Evolutionary conservation across 805 yeast species (phyloP).

Genomic region (Candida odintsovae): DNA sequence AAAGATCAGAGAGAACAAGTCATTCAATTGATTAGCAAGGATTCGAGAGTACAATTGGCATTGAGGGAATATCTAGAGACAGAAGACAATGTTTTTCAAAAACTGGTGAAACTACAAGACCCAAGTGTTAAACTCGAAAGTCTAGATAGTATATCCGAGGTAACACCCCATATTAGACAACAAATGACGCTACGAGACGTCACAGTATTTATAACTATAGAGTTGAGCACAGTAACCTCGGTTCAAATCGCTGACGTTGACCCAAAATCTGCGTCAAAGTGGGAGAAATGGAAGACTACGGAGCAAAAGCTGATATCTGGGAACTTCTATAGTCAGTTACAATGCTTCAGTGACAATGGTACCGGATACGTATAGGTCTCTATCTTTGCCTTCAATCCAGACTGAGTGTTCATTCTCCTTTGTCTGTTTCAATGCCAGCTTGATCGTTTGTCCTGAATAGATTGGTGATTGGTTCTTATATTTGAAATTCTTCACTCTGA

Average conservation of each 20-base stretch:
- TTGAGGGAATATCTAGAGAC: slow-evolving; percentile 19
- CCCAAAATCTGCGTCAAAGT: slow-evolving; percentile 41
- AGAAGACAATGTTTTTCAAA: slow-evolving; percentile 18
- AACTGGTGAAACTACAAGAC: slow-evolving; percentile 21
- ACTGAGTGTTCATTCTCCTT: slow-evolving; percentile 5
- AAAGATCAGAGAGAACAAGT: background rate
- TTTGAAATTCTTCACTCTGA: slow-evolving; percentile 25
- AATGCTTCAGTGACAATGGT: slow-evolving; percentile 6
- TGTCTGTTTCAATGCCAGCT: slow-evolving; percentile 14
- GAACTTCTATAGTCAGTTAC: slow-evolving; percentile 5
- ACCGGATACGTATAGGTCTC: slow-evolving; percentile 11
- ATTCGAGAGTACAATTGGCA: background rate
- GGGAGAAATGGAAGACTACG: slow-evolving; percentile 41
- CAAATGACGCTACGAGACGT: slow-evolving; percentile 36
- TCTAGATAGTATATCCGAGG: slow-evolving; percentile 6
- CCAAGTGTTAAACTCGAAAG: slow-evolving; percentile 1
- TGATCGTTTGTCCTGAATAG: slow-evolving; percentile 30
- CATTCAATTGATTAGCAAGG: slow-evolving; percentile 1
- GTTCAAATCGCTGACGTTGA: slow-evolving; percentile 44
- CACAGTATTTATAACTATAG: slow-evolving; percentile 28
- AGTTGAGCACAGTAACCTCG: background rate
- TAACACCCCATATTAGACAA: slow-evolving; percentile 17
- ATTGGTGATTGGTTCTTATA: slow-evolving; percentile 41
- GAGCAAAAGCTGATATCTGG: slow-evolving; percentile 26
- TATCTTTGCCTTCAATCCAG: slow-evolving; percentile 18